Base-by-base conservation (phyloP, 805 yeast genomes). In the Myxozyma geophila region DNA sequence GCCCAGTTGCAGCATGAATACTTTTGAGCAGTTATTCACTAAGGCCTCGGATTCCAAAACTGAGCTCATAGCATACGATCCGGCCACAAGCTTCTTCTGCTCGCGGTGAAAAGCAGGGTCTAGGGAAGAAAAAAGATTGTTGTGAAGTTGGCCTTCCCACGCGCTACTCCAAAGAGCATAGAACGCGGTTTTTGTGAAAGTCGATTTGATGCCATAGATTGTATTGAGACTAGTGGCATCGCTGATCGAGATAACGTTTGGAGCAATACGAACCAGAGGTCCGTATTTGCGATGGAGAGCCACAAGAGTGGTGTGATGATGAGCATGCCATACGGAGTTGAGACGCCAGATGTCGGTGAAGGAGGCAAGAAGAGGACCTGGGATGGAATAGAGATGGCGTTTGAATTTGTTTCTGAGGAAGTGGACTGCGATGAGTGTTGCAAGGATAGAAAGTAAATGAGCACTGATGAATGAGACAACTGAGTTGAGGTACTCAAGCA, bases 341-440 rank as follows among this genome's bases (percentile, higher is more conserved):
- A 81, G 73, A 21, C 79, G 77, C 73, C 77, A 77, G 35, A 78
- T 74, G 33, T 72, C 72, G 1, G 86, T 74, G 15, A 85, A 65
- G 33, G 86, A 78, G 69, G 85, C 80, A 12, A 81, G 66, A 56
- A 75, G 76, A 0, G 90, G 90, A 0, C 90, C 90, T 0, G 90
- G 90, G 2, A 87, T 70, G 19, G 43, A 37, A 15, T 33, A 36
- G n/a, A 51, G 44, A 19, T 19, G 33, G n/a, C 44, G 43, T 6
- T 15, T 12, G 19, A 36, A 51, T 19, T 51, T 36, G 33, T 51
- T 36, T 7, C n/a, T 73, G 62, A 36, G 81, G 72, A 7, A 86
- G 70, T 7, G 88, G 86, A 37, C 55, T 44, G 19, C 21, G 17
- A n/a, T 37, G 19, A 47, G 17, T 19, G n/a, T 8, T 28, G 46